Conservation (phyloP, 768 basidiomycete genomes). For the Hygrophorus pudorinus region DNA sequence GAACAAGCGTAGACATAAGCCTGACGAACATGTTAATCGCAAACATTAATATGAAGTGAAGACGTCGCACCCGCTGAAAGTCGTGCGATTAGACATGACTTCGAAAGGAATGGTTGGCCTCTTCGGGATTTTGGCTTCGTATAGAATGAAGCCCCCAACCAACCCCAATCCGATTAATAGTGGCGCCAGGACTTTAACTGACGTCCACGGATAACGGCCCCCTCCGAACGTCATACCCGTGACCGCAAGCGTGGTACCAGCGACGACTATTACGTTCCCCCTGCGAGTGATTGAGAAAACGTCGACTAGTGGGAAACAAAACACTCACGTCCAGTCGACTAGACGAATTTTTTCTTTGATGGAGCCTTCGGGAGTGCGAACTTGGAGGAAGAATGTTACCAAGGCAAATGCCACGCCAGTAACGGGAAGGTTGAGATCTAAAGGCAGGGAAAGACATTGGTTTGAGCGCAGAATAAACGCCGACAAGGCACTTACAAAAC, state of each 20-base stretch:
- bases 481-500: slow-evolving; percentile 25
- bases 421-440: slow-evolving; percentile 33
- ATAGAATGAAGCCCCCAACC: slow-evolving; percentile 26
- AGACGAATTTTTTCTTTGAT: slow-evolving; percentile 25
- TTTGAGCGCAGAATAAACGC: not conserved
- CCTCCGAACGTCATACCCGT: slow-evolving; percentile 43
- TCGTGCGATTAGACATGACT: slow-evolving; percentile 25
- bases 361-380: slow-evolving; percentile 23
- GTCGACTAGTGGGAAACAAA: not conserved
- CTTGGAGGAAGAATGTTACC: slow-evolving; percentile 20
- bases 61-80: slow-evolving; percentile 25
- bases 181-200: slow-evolving; percentile 28
- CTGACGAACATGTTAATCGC: not conserved
- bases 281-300: slow-evolving; percentile 12
- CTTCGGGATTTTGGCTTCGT: slow-evolving; percentile 24
- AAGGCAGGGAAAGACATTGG: not conserved
- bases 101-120: slow-evolving; percentile 16
- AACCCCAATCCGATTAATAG: slow-evolving; percentile 31
- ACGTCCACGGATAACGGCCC: slow-evolving; percentile 30
- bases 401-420: slow-evolving; percentile 18
- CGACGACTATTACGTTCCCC: slow-evolving; percentile 32
- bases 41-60: not conserved
- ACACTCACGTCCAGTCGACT: slow-evolving; percentile 34
- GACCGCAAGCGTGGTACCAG: slow-evolving; percentile 23
- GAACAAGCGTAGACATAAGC: slow-evolving; percentile 23